Base-by-base conservation (phyloP, 495 filamentous ascomycete species). In the Thozetella sp. region DNA sequence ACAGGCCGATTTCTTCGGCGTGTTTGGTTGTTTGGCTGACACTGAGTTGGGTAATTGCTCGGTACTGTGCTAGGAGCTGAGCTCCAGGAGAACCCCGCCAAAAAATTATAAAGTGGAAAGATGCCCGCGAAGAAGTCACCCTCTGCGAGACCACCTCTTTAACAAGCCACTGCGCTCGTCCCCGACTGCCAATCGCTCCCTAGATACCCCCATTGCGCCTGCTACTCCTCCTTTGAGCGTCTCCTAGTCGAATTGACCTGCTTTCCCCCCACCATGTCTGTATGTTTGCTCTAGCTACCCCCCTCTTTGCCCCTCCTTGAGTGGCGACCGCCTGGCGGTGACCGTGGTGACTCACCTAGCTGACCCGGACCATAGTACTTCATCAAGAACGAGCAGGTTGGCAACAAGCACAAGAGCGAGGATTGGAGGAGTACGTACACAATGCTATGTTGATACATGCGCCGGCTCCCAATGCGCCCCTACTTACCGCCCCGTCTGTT, bases 321-420 rank as follows among this genome's bases (percentile, higher is more conserved):
- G 9, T 48, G 43, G 10, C 43, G 3, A 10, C 20, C 43, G 9
- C 43, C 6, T n/a, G n/a, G n/a, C n/a, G n/a, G n/a, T n/a, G 43
- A 10, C 43, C 12, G 43, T 37, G 9, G 30, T 48, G 48, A 54
- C 57, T 46, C 19, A 58, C 51, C 58, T 69, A 58, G 69, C 62
- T 64, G 25, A 30, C 27, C 4, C 23, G 27, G 20, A 55, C 55
- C n/a, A 50, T 48, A 83, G 79, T 80, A 95, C 85, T 93, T 89
- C 80, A 91, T 95, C 64, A 86, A 91, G 62, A 99, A 99, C 73
- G 90, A 89, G 65, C 86, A 91, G 73, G 86, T 97, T 56, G 95
- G 95, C 62, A 91, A 97, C 76, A 86, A 83, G 68, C 78, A 77
- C 20, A 84, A 87, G 57, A 85, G 90, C 53, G 94, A 99, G 72